Evolutionary conservation across 768 basidiomycete genomes (phyloP).

Genomic region (Mrakia blollopis): DNA sequence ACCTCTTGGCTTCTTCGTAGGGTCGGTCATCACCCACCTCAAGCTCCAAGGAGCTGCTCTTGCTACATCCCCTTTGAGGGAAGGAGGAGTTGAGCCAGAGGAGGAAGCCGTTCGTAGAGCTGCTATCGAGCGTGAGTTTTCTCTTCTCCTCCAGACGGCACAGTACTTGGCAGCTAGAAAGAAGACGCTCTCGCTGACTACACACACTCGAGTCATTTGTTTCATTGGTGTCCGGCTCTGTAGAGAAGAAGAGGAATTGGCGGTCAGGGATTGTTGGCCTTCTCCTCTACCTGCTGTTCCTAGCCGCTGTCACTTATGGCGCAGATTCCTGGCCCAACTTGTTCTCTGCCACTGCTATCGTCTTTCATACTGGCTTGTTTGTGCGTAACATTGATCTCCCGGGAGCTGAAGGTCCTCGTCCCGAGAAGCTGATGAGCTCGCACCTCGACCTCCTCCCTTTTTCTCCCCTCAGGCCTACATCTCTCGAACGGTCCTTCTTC

Average conservation of each 20-base stretch:
- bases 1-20: not conserved
- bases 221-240: not conserved
- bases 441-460: not conserved
- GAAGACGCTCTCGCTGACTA: not conserved
- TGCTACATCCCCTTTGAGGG: not conserved
- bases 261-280: not conserved
- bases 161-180: not conserved
- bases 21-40: not conserved
- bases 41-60: not conserved
- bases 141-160: not conserved
- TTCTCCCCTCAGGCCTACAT: not conserved
- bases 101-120: not conserved
- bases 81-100: not conserved
- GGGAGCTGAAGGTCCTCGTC: too few species aligned
- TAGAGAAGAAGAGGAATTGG: not conserved
- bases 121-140: not conserved
- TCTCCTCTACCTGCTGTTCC: not conserved
- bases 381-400: not conserved
- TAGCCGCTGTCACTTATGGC: not conserved
- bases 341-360: not conserved
- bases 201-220: not conserved
- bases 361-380: not conserved
- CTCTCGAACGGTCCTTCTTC: not conserved
- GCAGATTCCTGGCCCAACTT: not conserved
- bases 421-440: not conserved